Evolutionary conservation across 1,139 yeast species (phyloP), one percentile per base, ranked within the genome.

Genomic region (Candida buenavistaensis): DNA sequence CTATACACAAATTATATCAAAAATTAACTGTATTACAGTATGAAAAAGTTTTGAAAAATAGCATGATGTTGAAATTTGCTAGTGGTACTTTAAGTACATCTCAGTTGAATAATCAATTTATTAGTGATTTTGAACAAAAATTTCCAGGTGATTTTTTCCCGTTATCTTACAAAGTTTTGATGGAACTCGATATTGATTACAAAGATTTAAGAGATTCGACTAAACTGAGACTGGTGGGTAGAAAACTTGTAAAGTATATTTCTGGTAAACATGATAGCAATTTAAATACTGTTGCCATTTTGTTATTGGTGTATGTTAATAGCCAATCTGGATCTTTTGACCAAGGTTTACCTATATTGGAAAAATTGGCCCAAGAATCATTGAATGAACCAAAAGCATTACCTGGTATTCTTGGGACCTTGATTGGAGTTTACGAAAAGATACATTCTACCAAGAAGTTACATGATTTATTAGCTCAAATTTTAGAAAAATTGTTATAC

Each of bases 251-350:
- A 43, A 61, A 54, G 36, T 52, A 45, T 37, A 43, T 58, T 13
- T 50, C 36, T 29, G 30, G 33, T 24, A 19, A 22, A 28, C 3
- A 26, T 13, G 21, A 34, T 32, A 12, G 35, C 36, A 21, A 37
- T 14, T 21, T 26, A n/a, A 33, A 23, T 30, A 42, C 52, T 2
- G 61, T 69, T 10, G 54, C 71, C 5, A 55, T 63, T 1, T 54
- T 78, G 35, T 48, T 73, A 20, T 60, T 81, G 24, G 68, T 76
- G 8, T 78, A 72, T 45, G 41, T 75, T 9, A 70, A 72, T 46
- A 50, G 65, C 3, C 51, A 58, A 32, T 40, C 55, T 6, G 60
- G 57, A 5, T 72, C 70, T 17, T 62, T 55, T 35, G 74, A 71
- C 43, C 77, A 74, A 39, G 72, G 82, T 1, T 54, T 68, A 8